Base-by-base conservation (phyloP, 2,329 filamentous ascomycete genomes). In the Xylariomycetidae sp. region DNA sequence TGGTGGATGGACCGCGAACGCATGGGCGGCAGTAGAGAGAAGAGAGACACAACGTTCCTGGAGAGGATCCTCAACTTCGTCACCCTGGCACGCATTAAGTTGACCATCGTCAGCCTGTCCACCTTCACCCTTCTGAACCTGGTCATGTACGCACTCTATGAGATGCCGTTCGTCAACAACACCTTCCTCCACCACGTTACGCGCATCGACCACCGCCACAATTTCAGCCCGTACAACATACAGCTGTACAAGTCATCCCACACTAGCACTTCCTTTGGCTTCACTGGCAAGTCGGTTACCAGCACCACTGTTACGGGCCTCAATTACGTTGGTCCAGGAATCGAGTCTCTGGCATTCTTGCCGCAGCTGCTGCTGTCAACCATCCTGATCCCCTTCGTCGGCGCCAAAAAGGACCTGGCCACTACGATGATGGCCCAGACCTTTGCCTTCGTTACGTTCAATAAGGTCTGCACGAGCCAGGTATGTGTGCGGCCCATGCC, bases 401-500 rank as follows among this genome's bases (percentile, higher is more conserved):
- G 95, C 14, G 85, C 86, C 12, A 93, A 90, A 57, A 83, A 78
- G 48, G 81, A 92, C 49, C 72, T 98, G 0, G 72, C 89, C 1
- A 76, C 79, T 0, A 82, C 85, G 5, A 89, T 96, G 85, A 74
- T 96, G 41, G 87, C 86, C 4, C 92, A 98, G 62, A 96, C 92
- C 0, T 95, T 95, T 61, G 86, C 90, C 0, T 98, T 98, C 60
- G 92, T 96, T 4, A 82, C 88, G 0, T 96, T 96, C 50, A 98
- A 98, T 65, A 98, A 98, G 66, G 92, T 98, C 42, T 96, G 90
- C 71, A 98, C 92, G 3, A 95, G 88, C 53, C 90, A 96, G 74
- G 87, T 92, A 73, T 43, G 72, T 54, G 24, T 19, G 20, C 18
- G 22, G 19, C 17, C 20, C 20, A 23, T 6, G 4, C 19, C 13